Base-by-base conservation (phyloP, 2,329 filamentous ascomycete genomes). In the Talaromyces sp. region DNA sequence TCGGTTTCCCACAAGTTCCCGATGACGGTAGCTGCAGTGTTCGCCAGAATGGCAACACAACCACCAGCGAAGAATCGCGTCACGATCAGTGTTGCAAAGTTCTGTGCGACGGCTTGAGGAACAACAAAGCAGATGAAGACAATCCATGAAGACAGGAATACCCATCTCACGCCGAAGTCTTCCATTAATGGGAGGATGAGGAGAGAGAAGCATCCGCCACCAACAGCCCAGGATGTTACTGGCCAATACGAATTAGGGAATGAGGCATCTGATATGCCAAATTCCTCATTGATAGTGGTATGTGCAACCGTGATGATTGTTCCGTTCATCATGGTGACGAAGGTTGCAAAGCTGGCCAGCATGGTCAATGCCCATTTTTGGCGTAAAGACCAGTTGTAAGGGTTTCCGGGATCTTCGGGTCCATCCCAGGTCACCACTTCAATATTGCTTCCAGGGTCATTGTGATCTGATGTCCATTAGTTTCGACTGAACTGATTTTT, bases 21-120 rank as follows among this genome's bases (percentile, higher is more conserved):
- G 29, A 68, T 63, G 4, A 67, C 59, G 1, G 65, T 64, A 13
- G 64, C 69, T 3, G 62, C 55, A 4, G 65, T 66, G 48, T 78
- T 77, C 2, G 70, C 70, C 0, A 75, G 62, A 4, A 76, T 69
- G 0, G 72, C 68, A 7, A 74, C 71, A 51, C 70, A 73, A 1
- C 72, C 70, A 1, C 77, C 77, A 2, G 73, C 73, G n/a, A 80
- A 73, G 43, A 77, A 74, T 0, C 77, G 68, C 2, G 72, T 74
- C 2, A 76, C 65, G 1, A 79, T 63, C 4, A 79, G 51, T 0
- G 77, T 78, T 9, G 75, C 75, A 45, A 78, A 78, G 52, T 77
- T 79, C 13, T 69, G 69, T 0, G 77, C 76, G 8, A 78, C 50
- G 0, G 70, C 75, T 51, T 75, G 74, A 0, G 75, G 74, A 9